These are phyloP conservation scores for Yarrowia sp. DNA, from an alignment of 805 yeast species.

Conservation along the genomic window DNA sequence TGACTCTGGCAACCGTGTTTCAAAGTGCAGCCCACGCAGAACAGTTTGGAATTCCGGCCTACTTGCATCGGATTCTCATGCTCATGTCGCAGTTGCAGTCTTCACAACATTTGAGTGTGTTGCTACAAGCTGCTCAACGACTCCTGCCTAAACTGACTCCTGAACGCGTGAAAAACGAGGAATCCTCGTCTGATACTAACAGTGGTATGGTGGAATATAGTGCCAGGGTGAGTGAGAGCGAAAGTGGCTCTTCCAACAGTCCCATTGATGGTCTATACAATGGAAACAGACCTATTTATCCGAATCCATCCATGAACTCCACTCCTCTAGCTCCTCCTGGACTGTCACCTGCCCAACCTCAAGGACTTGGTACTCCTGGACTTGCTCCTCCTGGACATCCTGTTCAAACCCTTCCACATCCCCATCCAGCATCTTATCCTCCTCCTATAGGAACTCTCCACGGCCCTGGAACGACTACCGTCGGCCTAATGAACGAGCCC, in stretches of 20 bases:
- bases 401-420: neutral
- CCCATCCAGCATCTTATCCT: neutral
- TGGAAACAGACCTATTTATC: neutral
- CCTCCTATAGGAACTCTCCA: neutral
- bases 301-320: neutral
- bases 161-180: neutral
- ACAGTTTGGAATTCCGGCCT: neutral
- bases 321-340: neutral
- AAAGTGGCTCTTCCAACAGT: neutral
- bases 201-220: neutral
- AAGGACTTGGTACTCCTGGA: too few relatives aligned
- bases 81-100: constrained; percentile 13
- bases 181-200: neutral
- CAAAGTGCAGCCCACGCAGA: constrained; percentile 3
- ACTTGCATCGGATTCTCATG: constrained; percentile 12
- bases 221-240: neutral
- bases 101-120: neutral
- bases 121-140: neutral
- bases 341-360: too few relatives aligned
- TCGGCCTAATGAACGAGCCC: neutral
- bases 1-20: neutral
- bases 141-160: neutral
- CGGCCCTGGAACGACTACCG: neutral
- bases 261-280: neutral
- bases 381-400: too few relatives aligned